Evolutionary conservation across 169 alveolate genomes (phyloP), one percentile per base, ranked within the genome.

Genomic region (Miamiensis avidus): DNA sequence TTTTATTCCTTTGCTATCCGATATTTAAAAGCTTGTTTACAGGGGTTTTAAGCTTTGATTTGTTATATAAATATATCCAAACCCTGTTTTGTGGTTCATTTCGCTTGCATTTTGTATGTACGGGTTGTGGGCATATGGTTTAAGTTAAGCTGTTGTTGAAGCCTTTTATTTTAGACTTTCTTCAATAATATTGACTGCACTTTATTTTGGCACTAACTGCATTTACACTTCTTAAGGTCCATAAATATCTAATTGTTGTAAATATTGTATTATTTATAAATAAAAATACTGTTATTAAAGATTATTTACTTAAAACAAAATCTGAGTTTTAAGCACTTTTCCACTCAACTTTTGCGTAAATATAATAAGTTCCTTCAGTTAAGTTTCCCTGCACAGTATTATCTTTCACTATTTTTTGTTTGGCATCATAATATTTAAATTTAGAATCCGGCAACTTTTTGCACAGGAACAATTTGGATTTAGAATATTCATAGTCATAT

Each of bases 381-480:
- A 74, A 65, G 26, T 75, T 29, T 0, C 83, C 33, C 74, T 83
- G 74, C 49, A 64, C 75, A 78, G 69, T 86, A 30, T 83, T 78
- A 33, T 79, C 88, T 31, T 88, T 84, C 27, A 74, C 82, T 49
- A 87, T 85, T 27, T 78, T 87, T 26, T 73, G 34, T 69, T 74
- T 74, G 29, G 82, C 65, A 32, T 76, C 74, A 29, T 65, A n/a
- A 34, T 33, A 34, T n/a, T 31, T 72, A 16, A 29, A 76, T 32
- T 31, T 33, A n/a, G 31, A 33, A 16, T 74, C 49, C 72, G 69
- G 69, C 4, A 49, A 20, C 69, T 11, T 49, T 49, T 49, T 49
- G 69, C 26, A 4, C 20, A 49, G 20, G 20, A 49, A 20, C 69
- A 49, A 49, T 20, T 49, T 4, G 20, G 69, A 11, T 11, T 49